Evolutionary conservation across 441 rosid genomes (phyloP), one percentile per base, ranked within the genome.

Genomic region (Metrosideros polymorpha): DNA sequence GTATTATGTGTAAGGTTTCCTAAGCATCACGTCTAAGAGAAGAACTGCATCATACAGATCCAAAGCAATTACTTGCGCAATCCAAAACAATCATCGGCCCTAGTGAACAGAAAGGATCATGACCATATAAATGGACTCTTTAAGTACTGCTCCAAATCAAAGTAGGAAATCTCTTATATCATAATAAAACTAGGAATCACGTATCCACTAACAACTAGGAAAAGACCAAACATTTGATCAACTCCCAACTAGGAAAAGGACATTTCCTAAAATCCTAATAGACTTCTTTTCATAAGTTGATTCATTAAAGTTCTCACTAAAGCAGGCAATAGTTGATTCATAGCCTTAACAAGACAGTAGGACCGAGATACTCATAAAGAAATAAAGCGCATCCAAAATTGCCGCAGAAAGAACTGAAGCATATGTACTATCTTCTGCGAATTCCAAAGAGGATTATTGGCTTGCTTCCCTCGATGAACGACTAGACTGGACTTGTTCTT

Each of bases 61-160:
- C 13, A 24, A 0, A 0, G 2, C 27, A 35, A 66, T 19, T 35
- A 5, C 14, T 66, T 66, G 4, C 14, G 0, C 19, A 66, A 19
- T 66, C 9, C 1, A 15, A 35, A 35, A 22, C 9, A 66, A 9
- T 35, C 47, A 66, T 35, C 0, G 6, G 3, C 42, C 29, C 42
- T 63, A 32, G 17, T 30, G 3, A 30, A 30, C 75, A 30, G 9
- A 63, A 32, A 63, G 3, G 6, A 30, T 66, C 35, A 5, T 15
- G 6, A 5, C 79, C 77, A 32, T 54, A 25, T 19, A 32, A 32
- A 32, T 42, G 43, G 12, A 5, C 14, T 66, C 14, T 66, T 19
- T 19, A 66, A 22, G 42, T 66, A 66, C 4, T 35, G 22, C 7
- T 66, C 27, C 25, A 66, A 66, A 35, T 66, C 27, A 35, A 17